phyloP scores from a whole-genome alignment of 805 yeast genomes.

The Wickerhamomyces tratensis region DNA sequence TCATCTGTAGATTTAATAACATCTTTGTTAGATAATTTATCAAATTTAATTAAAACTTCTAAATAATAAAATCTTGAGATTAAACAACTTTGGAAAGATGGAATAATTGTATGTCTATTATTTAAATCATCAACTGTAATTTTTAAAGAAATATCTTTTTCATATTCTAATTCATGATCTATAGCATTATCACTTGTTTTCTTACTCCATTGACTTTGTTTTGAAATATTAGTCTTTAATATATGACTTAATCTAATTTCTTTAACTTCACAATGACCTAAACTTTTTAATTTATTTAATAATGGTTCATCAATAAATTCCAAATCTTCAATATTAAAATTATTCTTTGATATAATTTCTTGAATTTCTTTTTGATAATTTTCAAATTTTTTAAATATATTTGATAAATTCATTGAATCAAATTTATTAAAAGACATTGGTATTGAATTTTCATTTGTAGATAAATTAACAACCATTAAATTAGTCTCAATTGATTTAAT shows the following conservation, averaged over 20 bases:
- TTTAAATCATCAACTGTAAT: not conserved
- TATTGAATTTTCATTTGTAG: slow-evolving; percentile 24
- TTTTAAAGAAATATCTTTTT: slow-evolving; percentile 1
- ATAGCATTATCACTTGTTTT: too few relatives aligned
- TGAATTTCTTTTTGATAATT: slow-evolving; percentile 6
- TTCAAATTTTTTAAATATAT: slow-evolving; percentile 4
- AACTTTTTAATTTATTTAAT: slow-evolving; percentile 3
- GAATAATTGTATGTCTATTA: slow-evolving; percentile 26
- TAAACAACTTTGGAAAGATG: slow-evolving; percentile 55
- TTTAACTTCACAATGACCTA: slow-evolving; percentile 1
- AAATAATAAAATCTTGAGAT: slow-evolving; percentile 50
- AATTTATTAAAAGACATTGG: slow-evolving; percentile 25
- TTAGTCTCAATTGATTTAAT: slow-evolving; percentile 20
- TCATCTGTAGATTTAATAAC: too few relatives aligned
- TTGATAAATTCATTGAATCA: slow-evolving; percentile 15
- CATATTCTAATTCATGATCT: not conserved
- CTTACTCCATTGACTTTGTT: slow-evolving; percentile 7
- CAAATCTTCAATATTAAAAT: slow-evolving; percentile 12
- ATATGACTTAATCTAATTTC: slow-evolving; percentile 5
- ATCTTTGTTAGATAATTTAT: slow-evolving; percentile 9
- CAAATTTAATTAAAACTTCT: slow-evolving; percentile 36
- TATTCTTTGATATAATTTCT: slow-evolving; percentile 11
- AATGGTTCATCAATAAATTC: slow-evolving; percentile 13
- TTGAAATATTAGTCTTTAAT: slow-evolving; percentile 13
- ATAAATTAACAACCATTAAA: slow-evolving; percentile 23